phyloP scores from a whole-genome alignment of 495 filamentous ascomycete species.

The Astrothelium macrocarpum region DNA sequence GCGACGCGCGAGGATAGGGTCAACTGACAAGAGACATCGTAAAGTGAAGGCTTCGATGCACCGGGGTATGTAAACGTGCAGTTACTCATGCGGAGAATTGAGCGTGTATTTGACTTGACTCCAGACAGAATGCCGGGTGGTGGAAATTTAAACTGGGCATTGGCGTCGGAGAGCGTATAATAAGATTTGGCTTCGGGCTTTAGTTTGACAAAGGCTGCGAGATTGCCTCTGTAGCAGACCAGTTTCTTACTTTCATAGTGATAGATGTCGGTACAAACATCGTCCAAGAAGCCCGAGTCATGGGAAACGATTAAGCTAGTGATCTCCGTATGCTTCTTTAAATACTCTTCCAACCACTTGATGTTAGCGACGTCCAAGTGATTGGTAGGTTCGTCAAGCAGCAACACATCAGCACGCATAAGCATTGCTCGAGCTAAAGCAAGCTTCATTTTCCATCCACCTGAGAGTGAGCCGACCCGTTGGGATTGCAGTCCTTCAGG shows the following conservation, averaged over 20 bases:
- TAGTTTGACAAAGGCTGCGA: slow-evolving; percentile 81
- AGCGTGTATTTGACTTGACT: slow-evolving; percentile 86
- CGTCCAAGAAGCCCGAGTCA: slow-evolving; percentile 95
- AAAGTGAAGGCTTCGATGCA: slow-evolving; percentile 74
- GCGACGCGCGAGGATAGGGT: slow-evolving; percentile 85
- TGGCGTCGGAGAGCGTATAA: slow-evolving; percentile 87
- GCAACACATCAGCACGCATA: slow-evolving; percentile 83
- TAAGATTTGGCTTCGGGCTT: slow-evolving; percentile 97
- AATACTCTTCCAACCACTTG: slow-evolving; percentile 88
- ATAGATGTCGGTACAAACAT: slow-evolving; percentile 97
- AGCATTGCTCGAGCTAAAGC: slow-evolving; percentile 95
- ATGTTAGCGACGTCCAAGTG: slow-evolving; percentile 96
- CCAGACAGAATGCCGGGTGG: slow-evolving; percentile 87
- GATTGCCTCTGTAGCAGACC: slow-evolving; percentile 86
- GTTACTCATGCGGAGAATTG: slow-evolving; percentile 91
- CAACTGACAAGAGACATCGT: slow-evolving; percentile 74
- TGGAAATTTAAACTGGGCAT: slow-evolving; percentile 95
- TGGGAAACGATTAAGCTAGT: slow-evolving; percentile 95
- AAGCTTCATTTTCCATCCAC: slow-evolving; percentile 99
- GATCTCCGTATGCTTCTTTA: slow-evolving; percentile 92
- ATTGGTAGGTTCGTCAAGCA: slow-evolving; percentile 98
- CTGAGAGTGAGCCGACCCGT: slow-evolving; percentile 88
- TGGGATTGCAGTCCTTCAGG: slow-evolving; percentile 80
- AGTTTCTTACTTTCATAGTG: slow-evolving; percentile 99
- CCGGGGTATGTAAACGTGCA: slow-evolving; percentile 85